phyloP scores from a whole-genome alignment of 176 grass and related monocot species.

The Ampelocalamus luodianensis region DNA sequence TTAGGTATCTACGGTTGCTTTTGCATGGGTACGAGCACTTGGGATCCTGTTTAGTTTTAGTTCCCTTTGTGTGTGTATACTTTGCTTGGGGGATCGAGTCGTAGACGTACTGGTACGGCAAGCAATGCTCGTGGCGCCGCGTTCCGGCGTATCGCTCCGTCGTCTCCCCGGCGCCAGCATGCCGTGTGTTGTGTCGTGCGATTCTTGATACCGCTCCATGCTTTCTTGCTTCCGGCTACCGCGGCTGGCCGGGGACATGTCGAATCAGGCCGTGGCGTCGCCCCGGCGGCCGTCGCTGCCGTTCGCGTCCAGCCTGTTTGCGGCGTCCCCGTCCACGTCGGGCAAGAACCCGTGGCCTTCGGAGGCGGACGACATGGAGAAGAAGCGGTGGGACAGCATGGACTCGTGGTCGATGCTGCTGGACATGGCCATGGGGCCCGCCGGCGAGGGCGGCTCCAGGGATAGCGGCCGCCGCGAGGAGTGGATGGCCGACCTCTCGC shows the following conservation, averaged over 20 bases:
- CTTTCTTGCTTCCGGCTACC: constrained; percentile 63
- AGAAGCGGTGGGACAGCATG: constrained; percentile 97
- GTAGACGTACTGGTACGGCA: not conserved
- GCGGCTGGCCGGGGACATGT: constrained; percentile 45
- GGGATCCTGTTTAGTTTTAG: not conserved
- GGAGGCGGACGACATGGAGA: constrained; percentile 95
- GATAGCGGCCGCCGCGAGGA: constrained; percentile 64
- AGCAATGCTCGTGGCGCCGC: constrained; percentile 41
- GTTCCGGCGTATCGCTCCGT: constrained; percentile 20
- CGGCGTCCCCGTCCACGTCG: constrained; percentile 46
- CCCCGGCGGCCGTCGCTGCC: constrained; percentile 28
- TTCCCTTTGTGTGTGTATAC: constrained; percentile 14
- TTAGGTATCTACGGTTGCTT: constrained; percentile 1
- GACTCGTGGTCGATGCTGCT: constrained; percentile 98
- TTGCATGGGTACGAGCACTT: not conserved
- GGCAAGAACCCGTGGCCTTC: constrained; percentile 42
- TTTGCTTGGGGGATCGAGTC: not conserved
- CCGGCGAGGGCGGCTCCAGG: constrained; percentile 32
- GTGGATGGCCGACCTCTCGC: constrained; percentile 97
- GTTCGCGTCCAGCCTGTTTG: constrained; percentile 46
- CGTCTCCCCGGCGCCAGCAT: constrained; percentile 3
- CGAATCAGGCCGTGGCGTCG: constrained; percentile 36
- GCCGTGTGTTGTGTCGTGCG: not conserved
- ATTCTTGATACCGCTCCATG: constrained; percentile 42
- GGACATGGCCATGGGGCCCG: constrained; percentile 52